Conservation (phyloP, 2,329 filamentous ascomycete species). For the Phoma sp. region DNA sequence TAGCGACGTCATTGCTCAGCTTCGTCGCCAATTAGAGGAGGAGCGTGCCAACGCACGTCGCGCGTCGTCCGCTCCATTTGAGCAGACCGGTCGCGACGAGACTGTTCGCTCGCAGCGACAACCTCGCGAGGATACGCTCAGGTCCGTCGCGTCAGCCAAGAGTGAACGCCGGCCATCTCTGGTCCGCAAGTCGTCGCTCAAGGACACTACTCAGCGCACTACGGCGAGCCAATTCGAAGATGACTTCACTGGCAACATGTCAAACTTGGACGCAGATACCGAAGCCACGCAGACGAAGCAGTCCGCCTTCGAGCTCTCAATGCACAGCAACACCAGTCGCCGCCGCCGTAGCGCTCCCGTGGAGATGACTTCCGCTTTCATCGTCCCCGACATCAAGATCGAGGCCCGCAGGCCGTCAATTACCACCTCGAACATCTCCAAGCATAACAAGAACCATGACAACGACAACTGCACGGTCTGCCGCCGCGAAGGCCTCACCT, state of each 20-base stretch:
- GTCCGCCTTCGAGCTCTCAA: slow-evolving; percentile 46
- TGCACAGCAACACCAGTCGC: slow-evolving; percentile 57
- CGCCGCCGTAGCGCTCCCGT: slow-evolving; percentile 57
- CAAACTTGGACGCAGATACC: slow-evolving; percentile 32
- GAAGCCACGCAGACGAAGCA: slow-evolving; percentile 42
- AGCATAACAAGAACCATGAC: slow-evolving; percentile 55
- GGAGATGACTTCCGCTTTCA: slow-evolving; percentile 70
- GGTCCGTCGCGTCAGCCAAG: slow-evolving; percentile 47
- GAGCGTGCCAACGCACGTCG: slow-evolving; percentile 55
- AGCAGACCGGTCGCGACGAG: slow-evolving; percentile 47
- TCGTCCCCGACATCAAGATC: slow-evolving; percentile 68
- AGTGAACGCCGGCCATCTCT: slow-evolving; percentile 48
- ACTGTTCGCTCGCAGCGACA: slow-evolving; percentile 48
- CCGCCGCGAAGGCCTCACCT: slow-evolving; percentile 51
- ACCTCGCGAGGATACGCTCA: slow-evolving; percentile 49
- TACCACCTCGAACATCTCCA: slow-evolving; percentile 26
- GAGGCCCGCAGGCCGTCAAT: slow-evolving; percentile 35
- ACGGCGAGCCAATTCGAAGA: slow-evolving; percentile 40
- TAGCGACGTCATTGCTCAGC: slow-evolving; percentile 58
- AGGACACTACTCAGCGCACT: slow-evolving; percentile 53
- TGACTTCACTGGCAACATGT: slow-evolving; percentile 44
- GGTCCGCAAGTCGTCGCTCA: slow-evolving; percentile 63
- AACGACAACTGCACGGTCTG: slow-evolving; percentile 64
- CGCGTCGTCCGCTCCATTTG: slow-evolving; percentile 24
- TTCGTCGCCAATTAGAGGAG: slow-evolving; percentile 63